A percentile compares a stretch with the other conserved stretches of the same genome.
Conservation (phyloP, 176 grass and related monocot genomes). For the Musa beccarii region DNA sequence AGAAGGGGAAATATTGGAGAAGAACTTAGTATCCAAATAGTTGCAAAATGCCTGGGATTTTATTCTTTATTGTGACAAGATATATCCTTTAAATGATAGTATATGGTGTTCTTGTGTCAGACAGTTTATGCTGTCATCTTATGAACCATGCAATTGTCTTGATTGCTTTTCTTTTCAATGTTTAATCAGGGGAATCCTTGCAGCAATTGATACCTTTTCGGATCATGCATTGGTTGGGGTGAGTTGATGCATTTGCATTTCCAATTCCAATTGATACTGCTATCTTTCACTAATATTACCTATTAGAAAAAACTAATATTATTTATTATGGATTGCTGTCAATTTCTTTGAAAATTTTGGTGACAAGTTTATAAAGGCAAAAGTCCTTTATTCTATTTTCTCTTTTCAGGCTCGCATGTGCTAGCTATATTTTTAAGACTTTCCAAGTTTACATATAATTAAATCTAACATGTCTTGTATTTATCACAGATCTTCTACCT, state of each 20-base stretch:
- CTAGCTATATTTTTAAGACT: background rate
- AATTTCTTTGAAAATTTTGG: background rate
- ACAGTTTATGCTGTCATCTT: background rate
- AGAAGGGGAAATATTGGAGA: too few relatives aligned
- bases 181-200: conserved; percentile 57
- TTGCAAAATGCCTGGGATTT: too few relatives aligned
- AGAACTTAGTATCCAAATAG: too few relatives aligned
- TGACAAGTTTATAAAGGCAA: background rate
- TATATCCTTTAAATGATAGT: too few relatives aligned
- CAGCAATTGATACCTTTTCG: conserved; percentile 55
- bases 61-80: too few relatives aligned
- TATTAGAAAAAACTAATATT: background rate
- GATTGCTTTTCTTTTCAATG: conserved; percentile 2
- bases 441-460: background rate
- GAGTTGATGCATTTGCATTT: conserved; percentile 22
- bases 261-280: background rate
- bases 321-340: background rate
- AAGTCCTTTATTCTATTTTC: background rate
- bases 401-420: background rate
- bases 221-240: conserved; percentile 42
- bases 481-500: conserved; percentile 59
- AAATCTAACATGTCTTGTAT: conserved; percentile 15
- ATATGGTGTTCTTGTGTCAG: too few relatives aligned
- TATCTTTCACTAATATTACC: background rate
- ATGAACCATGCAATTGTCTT: background rate